Conservation (phyloP, 805 yeast species). For the Wickerhamomyces alni region DNA sequence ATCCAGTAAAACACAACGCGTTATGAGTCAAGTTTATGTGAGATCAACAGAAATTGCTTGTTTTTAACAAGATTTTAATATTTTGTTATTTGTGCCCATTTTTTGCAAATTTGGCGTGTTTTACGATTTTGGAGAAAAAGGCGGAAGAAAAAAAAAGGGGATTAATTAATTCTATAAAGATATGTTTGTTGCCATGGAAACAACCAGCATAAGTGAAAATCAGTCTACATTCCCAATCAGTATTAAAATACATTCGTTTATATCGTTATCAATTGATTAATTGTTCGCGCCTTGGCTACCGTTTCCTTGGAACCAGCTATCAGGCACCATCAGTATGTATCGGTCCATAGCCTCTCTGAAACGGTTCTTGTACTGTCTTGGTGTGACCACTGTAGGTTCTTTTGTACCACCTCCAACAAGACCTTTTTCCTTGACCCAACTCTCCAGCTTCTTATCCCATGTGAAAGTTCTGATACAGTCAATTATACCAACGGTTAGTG, state of each 20-base stretch:
- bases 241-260: too few relatives aligned
- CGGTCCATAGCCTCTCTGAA: slow-evolving; percentile 98
- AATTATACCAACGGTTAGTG: slow-evolving; percentile 87
- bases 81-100: not conserved
- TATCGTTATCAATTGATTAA: not conserved
- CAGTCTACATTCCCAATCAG: too few relatives aligned
- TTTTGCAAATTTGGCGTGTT: too few relatives aligned
- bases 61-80: too few relatives aligned
- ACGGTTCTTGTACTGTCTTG: slow-evolving; percentile 88
- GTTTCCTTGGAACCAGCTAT: slow-evolving; percentile 38
- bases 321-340: slow-evolving; percentile 92
- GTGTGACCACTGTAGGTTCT: slow-evolving; percentile 96
- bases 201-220: too few relatives aligned
- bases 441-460: slow-evolving; percentile 97
- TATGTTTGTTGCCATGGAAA: too few relatives aligned
- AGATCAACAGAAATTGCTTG: too few relatives aligned
- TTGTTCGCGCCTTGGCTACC: not conserved
- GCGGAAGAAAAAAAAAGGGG: too few relatives aligned
- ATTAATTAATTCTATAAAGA: too few relatives aligned
- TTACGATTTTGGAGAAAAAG: too few relatives aligned
- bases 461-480: slow-evolving; percentile 93
- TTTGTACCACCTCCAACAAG: slow-evolving; percentile 83
- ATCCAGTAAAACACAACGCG: too few relatives aligned
- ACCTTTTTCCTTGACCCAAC: slow-evolving; percentile 97
- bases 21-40: too few relatives aligned